These are phyloP conservation scores for Termitomyces sp. DNA, from an alignment of 768 basidiomycete species.

Conservation along the genomic window DNA sequence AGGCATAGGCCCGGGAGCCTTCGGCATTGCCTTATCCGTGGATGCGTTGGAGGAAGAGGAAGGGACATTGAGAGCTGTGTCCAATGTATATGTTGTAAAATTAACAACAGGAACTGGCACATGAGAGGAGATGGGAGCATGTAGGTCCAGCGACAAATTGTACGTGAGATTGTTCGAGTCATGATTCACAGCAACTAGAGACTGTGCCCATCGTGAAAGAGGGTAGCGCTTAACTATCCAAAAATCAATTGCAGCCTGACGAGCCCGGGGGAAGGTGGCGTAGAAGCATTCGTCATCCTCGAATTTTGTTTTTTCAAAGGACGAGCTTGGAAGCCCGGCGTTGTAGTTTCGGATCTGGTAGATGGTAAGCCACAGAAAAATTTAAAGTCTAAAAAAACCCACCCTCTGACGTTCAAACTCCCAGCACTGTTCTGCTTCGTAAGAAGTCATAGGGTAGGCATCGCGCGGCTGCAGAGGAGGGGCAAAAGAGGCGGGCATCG, in stretches of 20 bases:
- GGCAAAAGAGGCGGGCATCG: background rate
- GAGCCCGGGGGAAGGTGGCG: slow-evolving; percentile 13
- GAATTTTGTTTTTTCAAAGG: slow-evolving; percentile 13
- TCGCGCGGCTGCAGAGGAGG: background rate
- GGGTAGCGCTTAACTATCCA: slow-evolving; percentile 8
- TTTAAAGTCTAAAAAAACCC: background rate
- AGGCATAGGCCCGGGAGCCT: too few relatives aligned
- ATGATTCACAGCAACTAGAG: background rate
- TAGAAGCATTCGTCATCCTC: slow-evolving; percentile 16
- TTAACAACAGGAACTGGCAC: background rate
- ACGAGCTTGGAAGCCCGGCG: background rate
- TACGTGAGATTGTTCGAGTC: background rate
- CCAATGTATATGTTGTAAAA: background rate
- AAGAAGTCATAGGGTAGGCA: background rate
- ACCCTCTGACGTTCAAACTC: slow-evolving; percentile 6
- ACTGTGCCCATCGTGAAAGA: background rate
- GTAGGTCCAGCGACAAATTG: background rate
- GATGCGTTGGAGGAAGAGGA: background rate
- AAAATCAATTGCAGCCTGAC: slow-evolving; percentile 10
- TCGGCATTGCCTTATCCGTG: too few relatives aligned
- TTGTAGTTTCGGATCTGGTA: background rate
- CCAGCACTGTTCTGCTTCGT: slow-evolving; percentile 8
- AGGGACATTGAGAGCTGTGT: background rate
- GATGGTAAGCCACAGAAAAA: background rate
- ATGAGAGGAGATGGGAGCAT: background rate